Percentiles rank a stretch among this genome's conserved stretches.
These are phyloP conservation scores for Centrapalus pauciflorus DNA, from an alignment of 129 eudicot genomes.

Conservation along the genomic window DNA sequence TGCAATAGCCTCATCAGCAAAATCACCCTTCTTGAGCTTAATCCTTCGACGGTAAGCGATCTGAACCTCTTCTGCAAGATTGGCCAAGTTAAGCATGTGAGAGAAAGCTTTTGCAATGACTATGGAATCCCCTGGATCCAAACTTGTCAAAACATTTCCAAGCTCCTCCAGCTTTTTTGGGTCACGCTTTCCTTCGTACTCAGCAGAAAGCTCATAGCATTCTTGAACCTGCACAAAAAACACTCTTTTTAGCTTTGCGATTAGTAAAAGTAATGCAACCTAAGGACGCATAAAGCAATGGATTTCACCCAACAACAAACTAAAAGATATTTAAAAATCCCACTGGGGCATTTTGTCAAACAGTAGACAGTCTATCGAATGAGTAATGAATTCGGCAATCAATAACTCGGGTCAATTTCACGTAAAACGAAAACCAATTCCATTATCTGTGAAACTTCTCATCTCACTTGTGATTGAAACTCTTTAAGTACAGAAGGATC, in stretches of 20 bases:
- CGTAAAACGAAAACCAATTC: neutral
- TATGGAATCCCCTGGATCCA: constrained; percentile 97
- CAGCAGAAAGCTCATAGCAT: constrained; percentile 92
- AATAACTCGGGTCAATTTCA: neutral
- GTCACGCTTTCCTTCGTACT: constrained; percentile 83
- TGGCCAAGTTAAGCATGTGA: constrained; percentile 96
- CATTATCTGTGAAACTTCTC: no score
- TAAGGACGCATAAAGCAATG: constrained; percentile 5
- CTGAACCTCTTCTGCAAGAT: constrained; percentile 98
- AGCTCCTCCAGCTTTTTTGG: constrained; percentile 86
- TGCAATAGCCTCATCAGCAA: constrained; percentile 77
- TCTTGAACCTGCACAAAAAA: constrained; percentile 75
- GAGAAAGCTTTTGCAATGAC: constrained; percentile 90
- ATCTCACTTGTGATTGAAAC: neutral
- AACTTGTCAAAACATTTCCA: constrained; percentile 76
- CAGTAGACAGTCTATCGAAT: neutral
- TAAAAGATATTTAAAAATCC: neutral
- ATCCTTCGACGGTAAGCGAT: constrained; percentile 78
- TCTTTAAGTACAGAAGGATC: neutral
- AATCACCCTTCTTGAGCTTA: constrained; percentile 79
- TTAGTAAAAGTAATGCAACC: neutral
- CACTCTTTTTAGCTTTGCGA: neutral
- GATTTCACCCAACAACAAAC: neutral
- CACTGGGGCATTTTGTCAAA: neutral
- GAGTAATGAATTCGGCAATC: neutral